Evolutionary conservation across 73 alveolate species (phyloP).

Genomic region (Paramecium octaurelia): DNA sequence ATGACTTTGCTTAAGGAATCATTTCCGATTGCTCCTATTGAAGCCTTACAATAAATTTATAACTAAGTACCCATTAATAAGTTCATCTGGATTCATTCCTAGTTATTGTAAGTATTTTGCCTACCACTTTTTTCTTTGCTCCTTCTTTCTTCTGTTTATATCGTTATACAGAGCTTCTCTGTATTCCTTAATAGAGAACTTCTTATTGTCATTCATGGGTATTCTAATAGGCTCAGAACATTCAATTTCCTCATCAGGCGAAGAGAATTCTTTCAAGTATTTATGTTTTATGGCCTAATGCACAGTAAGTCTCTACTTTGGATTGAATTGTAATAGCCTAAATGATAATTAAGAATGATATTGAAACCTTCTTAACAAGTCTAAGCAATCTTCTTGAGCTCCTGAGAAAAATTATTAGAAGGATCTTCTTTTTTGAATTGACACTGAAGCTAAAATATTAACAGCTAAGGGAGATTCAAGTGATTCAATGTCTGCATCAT

Average conservation of each 20-base stretch:
- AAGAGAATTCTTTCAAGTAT: conserved; percentile 85
- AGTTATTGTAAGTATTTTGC: conserved; percentile 19
- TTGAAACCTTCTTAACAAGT: conserved; percentile 29
- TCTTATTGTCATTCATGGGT: conserved; percentile 82
- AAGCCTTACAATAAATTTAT: not conserved
- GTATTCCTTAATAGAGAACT: conserved; percentile 84
- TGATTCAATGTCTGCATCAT: conserved; percentile 80
- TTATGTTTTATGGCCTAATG: conserved; percentile 87
- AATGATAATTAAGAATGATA: not conserved
- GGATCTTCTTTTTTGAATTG: conserved; percentile 69
- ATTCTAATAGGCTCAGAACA: conserved; percentile 82
- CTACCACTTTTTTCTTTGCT: conserved; percentile 66
- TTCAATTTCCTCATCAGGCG: conserved; percentile 84
- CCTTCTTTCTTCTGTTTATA: conserved; percentile 78
- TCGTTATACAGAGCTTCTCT: conserved; percentile 80
- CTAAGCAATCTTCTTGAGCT: conserved; percentile 70
- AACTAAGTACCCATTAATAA: not conserved
- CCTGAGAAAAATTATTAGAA: conserved; percentile 72
- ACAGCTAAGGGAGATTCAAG: conserved; percentile 68
- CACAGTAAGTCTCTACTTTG: conserved; percentile 78
- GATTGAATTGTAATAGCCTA: conserved; percentile 72
- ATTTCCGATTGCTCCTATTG: not conserved
- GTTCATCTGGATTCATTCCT: conserved; percentile 31
- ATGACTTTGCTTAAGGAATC: not conserved
- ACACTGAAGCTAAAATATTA: conserved; percentile 74